Conservation (phyloP, 805 yeast genomes). For the Maudiozyma pseudohumilis region DNA sequence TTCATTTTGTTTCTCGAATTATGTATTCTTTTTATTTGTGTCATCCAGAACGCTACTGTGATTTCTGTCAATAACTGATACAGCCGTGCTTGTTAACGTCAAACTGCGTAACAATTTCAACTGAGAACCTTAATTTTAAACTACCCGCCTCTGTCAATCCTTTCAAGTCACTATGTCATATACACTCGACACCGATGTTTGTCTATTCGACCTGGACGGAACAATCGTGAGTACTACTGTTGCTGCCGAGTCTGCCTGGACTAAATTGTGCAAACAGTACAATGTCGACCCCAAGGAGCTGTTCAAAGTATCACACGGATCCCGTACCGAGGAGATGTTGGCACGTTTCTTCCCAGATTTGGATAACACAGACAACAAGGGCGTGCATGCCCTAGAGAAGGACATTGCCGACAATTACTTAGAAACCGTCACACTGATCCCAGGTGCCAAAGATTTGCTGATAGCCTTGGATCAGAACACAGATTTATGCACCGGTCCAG, state of each 20-base stretch:
- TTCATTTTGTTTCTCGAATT: too few relatives aligned
- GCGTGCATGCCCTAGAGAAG: constrained; percentile 48
- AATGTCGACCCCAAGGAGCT: constrained; percentile 54
- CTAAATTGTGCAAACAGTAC: constrained; percentile 43
- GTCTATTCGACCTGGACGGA: constrained; percentile 72
- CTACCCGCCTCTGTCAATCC: too few relatives aligned
- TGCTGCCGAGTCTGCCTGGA: constrained; percentile 72
- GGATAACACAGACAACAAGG: constrained; percentile 43
- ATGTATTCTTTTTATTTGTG: too few relatives aligned
- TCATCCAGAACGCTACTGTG: too few relatives aligned
- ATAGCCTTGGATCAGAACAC: constrained; percentile 35
- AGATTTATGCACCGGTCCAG: constrained; percentile 9
- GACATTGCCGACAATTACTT: constrained; percentile 57
- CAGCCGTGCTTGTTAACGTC: too few relatives aligned
- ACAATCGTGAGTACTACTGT: constrained; percentile 68
- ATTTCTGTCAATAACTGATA: too few relatives aligned
- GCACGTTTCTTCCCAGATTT: constrained; percentile 57
- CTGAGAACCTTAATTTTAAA: too few relatives aligned
- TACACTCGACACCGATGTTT: constrained; percentile 9
- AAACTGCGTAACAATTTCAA: too few relatives aligned
- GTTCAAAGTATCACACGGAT: constrained; percentile 62
- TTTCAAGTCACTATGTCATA: neutral
- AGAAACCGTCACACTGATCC: constrained; percentile 54
- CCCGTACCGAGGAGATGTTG: constrained; percentile 62
- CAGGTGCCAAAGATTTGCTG: constrained; percentile 57